phyloP scores from a whole-genome alignment of 495 filamentous ascomycete species.

The Beverwykella pulmonaria region DNA sequence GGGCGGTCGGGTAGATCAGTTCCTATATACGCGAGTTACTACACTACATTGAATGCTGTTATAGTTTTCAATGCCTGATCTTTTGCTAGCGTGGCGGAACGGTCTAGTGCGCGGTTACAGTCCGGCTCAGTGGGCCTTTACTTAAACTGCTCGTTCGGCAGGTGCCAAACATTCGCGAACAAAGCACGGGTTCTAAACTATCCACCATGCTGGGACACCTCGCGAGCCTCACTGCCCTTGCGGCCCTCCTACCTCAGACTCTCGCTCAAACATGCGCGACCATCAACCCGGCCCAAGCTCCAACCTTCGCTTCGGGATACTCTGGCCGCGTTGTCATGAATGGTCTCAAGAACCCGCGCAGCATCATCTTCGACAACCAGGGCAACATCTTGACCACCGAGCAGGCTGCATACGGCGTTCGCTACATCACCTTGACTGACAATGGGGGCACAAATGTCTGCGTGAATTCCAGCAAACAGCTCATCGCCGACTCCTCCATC shows the following conservation, averaged over 20 bases:
- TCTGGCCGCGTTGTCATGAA: slow-evolving; percentile 56
- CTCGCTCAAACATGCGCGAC: slow-evolving; percentile 16
- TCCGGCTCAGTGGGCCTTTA: too few species aligned
- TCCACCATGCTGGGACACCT: not conserved
- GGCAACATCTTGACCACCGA: slow-evolving; percentile 66
- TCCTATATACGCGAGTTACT: too few species aligned
- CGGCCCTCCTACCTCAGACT: slow-evolving; percentile 2
- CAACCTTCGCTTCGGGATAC: slow-evolving; percentile 52
- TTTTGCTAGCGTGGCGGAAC: too few species aligned
- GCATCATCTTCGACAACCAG: slow-evolving; percentile 58
- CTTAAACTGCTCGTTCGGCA: too few species aligned
- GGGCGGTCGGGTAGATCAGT: too few species aligned
- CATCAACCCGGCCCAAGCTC: slow-evolving; percentile 15
- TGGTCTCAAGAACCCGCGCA: slow-evolving; percentile 56
- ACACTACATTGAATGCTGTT: too few species aligned
- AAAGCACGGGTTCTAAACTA: too few species aligned
- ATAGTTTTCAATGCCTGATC: too few species aligned
- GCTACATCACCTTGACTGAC: slow-evolving; percentile 52
- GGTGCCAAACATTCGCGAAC: too few species aligned
- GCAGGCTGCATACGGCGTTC: slow-evolving; percentile 54
- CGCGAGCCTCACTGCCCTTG: slow-evolving; percentile 2
- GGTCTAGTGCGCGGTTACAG: too few species aligned
- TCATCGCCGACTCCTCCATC: slow-evolving; percentile 47
- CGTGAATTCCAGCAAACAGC: slow-evolving; percentile 22
- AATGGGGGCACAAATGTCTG: slow-evolving; percentile 54